Evolutionary conservation across 2,329 filamentous ascomycete genomes (phyloP), one percentile per base, ranked within the genome.

Genomic region (Hypoxylon sp.): DNA sequence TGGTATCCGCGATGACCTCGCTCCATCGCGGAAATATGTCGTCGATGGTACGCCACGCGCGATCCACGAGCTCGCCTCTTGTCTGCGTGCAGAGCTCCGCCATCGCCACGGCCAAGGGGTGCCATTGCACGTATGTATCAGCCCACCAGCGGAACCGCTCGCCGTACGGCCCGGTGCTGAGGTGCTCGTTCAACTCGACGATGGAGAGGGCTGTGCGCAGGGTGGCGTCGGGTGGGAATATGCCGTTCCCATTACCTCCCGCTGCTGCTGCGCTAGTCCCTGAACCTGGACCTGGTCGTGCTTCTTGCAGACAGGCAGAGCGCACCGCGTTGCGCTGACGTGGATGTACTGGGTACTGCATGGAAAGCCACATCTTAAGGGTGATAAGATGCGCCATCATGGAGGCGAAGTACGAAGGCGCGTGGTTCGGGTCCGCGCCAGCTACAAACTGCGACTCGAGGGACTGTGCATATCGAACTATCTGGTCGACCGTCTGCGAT

Each of bases 81-180:
- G 76, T 74, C 57, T 77, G 75, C 2, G 72, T 67, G 60, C 78
- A 82, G 15, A 82, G 69, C 54, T 81, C 78, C 1, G 78, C 78
- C 9, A 82, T 65, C 1, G 76, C 73, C 5, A 82, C 78, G 1
- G 79, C 78, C 0, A 82, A 67, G 5, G 78, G 74, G 56, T 82
- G 79, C 80, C 80, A 82, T 50, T 80, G 79, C 9, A 80, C 75
- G 63, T 79, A 82, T 1, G 70, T 75, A 9, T 71, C 63, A n/a
- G 73, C 69, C 72, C 78, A 78, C 76, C 79, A 81, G 13, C 65
- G 63, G 64, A 74, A 80, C 2, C 71, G 66, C 8, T 71, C 68
- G 1, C 63, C 67, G 31, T 68, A 71, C 3, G 67, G 65, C n/a
- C 69, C 69, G 37, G 67, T 64, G 17, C 64, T 62, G 26, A 67